Evolutionary conservation across 345 rosid species (phyloP).

Genomic region (Pistacia vera): DNA sequence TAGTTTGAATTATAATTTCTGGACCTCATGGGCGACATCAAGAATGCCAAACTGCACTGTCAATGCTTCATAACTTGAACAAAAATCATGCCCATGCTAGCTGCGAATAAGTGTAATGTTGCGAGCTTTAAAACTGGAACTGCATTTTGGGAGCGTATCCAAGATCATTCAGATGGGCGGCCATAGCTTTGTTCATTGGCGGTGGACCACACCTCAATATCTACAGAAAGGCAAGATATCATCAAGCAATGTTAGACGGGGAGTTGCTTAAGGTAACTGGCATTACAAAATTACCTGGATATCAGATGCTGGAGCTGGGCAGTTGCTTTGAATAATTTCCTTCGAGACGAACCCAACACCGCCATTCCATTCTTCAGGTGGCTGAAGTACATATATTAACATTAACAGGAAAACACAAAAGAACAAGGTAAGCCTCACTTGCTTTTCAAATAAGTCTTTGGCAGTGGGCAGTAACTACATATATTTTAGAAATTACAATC

Average conservation of each 20-base stretch:
- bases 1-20: background rate
- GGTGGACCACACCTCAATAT: conserved; percentile 67
- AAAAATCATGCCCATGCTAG: background rate
- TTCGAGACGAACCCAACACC: conserved; percentile 63
- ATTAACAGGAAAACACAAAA: background rate
- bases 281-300: conserved; percentile 38
- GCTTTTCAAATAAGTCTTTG: too few relatives aligned
- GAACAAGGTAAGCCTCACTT: background rate
- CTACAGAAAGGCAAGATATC: conserved; percentile 25
- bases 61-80: background rate
- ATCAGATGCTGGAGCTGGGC: conserved; percentile 61
- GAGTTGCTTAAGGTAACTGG: background rate
- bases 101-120: background rate
- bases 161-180: conserved; percentile 55
- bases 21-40: background rate
- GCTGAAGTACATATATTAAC: conserved; percentile 29
- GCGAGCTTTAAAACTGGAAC: conserved; percentile 52
- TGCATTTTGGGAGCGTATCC: conserved; percentile 60
- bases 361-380: conserved; percentile 61
- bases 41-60: background rate
- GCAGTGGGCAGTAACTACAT: too few relatives aligned
- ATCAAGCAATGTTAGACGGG: background rate
- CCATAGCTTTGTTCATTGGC: conserved; percentile 70
- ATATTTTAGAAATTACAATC: too few relatives aligned
- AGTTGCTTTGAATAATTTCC: conserved; percentile 60